phyloP scores from a whole-genome alignment of 225 moss, liverwort and hornwort species.

The Pleurozium schreberi region DNA sequence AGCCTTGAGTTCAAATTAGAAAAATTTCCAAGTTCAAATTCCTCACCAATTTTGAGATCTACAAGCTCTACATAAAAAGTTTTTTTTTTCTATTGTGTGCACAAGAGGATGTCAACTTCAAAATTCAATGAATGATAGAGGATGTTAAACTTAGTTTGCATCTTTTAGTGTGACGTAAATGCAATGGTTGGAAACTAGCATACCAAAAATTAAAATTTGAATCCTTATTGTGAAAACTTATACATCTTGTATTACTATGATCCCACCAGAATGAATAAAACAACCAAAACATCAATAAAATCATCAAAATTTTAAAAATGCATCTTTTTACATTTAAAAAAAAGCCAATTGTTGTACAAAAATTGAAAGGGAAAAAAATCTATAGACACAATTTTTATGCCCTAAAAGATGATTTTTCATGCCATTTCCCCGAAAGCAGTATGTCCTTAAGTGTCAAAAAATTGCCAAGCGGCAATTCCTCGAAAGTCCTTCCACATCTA shows the following conservation, averaged over 20 bases:
- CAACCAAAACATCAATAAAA: neutral
- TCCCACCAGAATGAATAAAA: neutral
- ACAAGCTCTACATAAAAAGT: neutral
- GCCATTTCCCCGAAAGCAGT: accelerated
- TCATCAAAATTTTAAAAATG: neutral
- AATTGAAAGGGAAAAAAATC: neutral
- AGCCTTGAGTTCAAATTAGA: too few species aligned
- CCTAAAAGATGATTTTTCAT: neutral
- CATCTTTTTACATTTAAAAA: neutral
- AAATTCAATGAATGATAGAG: neutral
- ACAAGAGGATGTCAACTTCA: neutral
- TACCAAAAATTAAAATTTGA: neutral
- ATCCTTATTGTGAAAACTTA: neutral
- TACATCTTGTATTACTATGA: neutral
- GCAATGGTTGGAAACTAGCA: neutral
- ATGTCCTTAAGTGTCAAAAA: neutral
- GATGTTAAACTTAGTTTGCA: neutral
- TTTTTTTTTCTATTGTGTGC: accelerated
- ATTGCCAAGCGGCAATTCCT: neutral
- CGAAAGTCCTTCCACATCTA: neutral
- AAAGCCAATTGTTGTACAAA: neutral
- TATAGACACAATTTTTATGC: neutral
- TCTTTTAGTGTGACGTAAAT: too few species aligned
- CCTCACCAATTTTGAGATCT: neutral
- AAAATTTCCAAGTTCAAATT: neutral